Percentiles rank a stretch among this genome's conserved stretches.
Conservation (phyloP, 2,329 filamentous ascomycete species). For the Huntiella abstrusa region DNA sequence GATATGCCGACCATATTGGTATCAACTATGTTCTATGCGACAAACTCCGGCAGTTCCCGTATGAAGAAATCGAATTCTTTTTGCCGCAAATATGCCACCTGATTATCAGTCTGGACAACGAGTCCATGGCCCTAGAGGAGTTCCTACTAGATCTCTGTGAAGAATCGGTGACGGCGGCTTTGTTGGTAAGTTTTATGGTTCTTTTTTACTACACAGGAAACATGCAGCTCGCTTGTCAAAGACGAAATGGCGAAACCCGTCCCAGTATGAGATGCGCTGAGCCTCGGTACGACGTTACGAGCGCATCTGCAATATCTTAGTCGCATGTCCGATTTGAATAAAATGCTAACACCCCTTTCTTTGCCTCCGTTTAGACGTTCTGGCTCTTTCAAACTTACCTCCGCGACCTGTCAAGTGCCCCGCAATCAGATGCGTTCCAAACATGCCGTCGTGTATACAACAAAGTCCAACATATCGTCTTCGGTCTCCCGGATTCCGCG, state of each 20-base stretch:
- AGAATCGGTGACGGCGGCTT: conserved; percentile 67
- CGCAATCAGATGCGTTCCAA: conserved; percentile 59
- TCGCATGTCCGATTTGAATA: background rate
- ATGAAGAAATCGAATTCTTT: conserved; percentile 87
- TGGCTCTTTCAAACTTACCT: conserved; percentile 83
- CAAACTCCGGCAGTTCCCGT: conserved; percentile 74
- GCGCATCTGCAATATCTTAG: conserved; percentile 5
- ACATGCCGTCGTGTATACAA: conserved; percentile 73
- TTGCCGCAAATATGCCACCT: conserved; percentile 75
- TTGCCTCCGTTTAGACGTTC: conserved; percentile 42
- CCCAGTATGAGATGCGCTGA: no score
- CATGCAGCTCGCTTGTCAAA: background rate
- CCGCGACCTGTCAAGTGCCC: conserved; percentile 58
- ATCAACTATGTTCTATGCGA: conserved; percentile 80
- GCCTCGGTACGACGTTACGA: no score
- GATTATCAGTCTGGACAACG: conserved; percentile 73
- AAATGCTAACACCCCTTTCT: no score
- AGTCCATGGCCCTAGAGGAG: conserved; percentile 80
- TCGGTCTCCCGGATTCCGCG: conserved; percentile 51
- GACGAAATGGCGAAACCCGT: background rate
- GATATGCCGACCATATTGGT: conserved; percentile 76
- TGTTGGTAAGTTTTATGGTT: conserved; percentile 42
- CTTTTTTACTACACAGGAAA: background rate
- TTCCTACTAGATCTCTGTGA: conserved; percentile 74
- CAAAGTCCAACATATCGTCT: conserved; percentile 74